These are phyloP conservation scores for Coemansia furcata DNA, from an alignment of 192 early-diverging fungal species.

Conservation along the genomic window DNA sequence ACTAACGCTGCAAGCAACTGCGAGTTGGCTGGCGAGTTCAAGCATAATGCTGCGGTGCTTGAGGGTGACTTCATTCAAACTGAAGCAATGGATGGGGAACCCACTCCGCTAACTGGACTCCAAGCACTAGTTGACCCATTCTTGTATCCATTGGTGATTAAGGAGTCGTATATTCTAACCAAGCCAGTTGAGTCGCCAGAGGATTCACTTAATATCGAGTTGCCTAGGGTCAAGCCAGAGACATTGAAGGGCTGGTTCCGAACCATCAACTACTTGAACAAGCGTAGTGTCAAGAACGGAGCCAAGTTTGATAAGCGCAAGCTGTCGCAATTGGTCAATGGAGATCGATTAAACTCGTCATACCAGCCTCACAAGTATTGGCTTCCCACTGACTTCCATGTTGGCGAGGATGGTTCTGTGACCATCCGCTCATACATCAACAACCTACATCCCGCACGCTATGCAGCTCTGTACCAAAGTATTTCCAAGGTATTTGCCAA, in stretches of 20 bases:
- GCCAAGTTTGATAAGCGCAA: neutral
- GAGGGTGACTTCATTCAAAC: neutral
- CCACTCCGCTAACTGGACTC: neutral
- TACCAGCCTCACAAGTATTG: slow-evolving; percentile 19
- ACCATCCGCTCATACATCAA: slow-evolving; percentile 62
- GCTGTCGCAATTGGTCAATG: slow-evolving; percentile 3
- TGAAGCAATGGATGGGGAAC: neutral
- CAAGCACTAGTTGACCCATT: neutral
- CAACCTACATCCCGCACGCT: slow-evolving; percentile 55
- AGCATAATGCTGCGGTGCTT: neutral
- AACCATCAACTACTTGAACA: neutral
- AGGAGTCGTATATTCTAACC: neutral
- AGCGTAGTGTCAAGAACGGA: too few relatives aligned
- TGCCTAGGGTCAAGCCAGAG: neutral
- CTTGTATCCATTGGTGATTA: neutral
- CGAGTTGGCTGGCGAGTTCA: neutral
- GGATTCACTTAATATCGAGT: neutral
- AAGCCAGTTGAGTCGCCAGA: neutral
- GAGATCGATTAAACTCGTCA: neutral
- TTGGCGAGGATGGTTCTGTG: slow-evolving; percentile 39
- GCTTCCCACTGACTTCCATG: slow-evolving; percentile 60
- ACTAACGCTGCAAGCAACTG: neutral
- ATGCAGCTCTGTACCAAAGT: slow-evolving; percentile 42
- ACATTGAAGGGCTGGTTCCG: neutral
- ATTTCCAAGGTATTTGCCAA: slow-evolving; percentile 44